phyloP scores from a whole-genome alignment of 1,139 yeast genomes.

The Candida glucosophila region DNA sequence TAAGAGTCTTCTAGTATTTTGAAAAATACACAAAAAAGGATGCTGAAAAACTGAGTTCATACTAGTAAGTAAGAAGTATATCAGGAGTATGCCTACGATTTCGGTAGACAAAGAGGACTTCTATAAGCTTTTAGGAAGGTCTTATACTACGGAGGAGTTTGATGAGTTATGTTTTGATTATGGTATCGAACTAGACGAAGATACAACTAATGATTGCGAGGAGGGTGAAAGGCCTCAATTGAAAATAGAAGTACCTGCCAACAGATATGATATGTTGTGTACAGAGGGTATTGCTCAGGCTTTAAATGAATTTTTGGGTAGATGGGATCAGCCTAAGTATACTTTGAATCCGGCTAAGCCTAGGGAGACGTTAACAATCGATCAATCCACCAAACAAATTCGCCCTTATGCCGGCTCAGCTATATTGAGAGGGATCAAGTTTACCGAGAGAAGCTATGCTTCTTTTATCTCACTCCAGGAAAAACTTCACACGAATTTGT shows the following conservation, averaged over 20 bases:
- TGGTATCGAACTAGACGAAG: conserved; percentile 97
- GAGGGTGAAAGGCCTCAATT: conserved; percentile 88
- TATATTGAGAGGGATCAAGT: conserved; percentile 70
- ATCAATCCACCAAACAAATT: conserved; percentile 58
- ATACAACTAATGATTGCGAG: conserved; percentile 71
- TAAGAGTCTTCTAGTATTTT: too few relatives aligned
- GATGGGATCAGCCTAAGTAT: conserved; percentile 55
- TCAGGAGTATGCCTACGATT: conserved; percentile 96
- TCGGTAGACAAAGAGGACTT: conserved; percentile 92
- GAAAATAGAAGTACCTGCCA: conserved; percentile 96
- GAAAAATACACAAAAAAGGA: too few relatives aligned
- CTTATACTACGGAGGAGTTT: conserved; percentile 83
- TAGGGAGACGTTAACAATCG: conserved; percentile 58
- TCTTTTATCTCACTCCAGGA: conserved; percentile 96
- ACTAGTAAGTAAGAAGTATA: too few relatives aligned
- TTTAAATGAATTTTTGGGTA: conserved; percentile 80
- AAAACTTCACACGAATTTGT: conserved; percentile 87
- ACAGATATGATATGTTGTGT: conserved; percentile 96
- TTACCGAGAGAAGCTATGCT: conserved; percentile 79
- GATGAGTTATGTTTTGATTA: conserved; percentile 97
- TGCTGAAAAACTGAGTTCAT: too few relatives aligned
- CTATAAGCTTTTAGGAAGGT: conserved; percentile 69
- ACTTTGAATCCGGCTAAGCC: conserved; percentile 55
- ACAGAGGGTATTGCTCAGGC: conserved; percentile 97
- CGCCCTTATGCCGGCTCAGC: conserved; percentile 97